Evolutionary conservation across 306 rosid genomes (phyloP).

Genomic region (Dalbergia cultrata): DNA sequence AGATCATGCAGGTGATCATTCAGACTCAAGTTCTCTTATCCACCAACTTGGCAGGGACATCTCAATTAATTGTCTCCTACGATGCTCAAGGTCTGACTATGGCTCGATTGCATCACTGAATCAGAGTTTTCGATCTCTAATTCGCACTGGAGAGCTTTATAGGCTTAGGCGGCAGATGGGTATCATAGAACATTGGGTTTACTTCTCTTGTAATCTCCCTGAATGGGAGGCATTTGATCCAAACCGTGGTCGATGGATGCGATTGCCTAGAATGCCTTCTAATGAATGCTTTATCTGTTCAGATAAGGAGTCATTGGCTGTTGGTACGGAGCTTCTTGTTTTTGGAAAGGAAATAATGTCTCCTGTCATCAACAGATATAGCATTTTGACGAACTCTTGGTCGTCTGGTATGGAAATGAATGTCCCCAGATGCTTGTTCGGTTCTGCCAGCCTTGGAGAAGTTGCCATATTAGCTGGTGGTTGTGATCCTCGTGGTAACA

Average conservation of each 20-base stretch:
- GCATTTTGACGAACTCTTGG: conserved; percentile 74
- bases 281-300: conserved; percentile 77
- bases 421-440: conserved; percentile 78
- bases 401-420: conserved; percentile 69
- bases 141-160: conserved; percentile 68
- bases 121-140: conserved; percentile 62
- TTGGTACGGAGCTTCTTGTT: conserved; percentile 86
- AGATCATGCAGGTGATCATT: conserved; percentile 48
- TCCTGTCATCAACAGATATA: conserved; percentile 71
- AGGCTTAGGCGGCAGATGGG: conserved; percentile 66
- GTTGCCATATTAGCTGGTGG: conserved; percentile 86
- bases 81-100: conserved; percentile 75
- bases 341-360: conserved; percentile 73
- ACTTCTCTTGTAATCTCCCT: conserved; percentile 75
- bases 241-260: conserved; percentile 61
- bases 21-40: conserved; percentile 62
- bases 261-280: conserved; percentile 69
- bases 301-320: conserved; percentile 81
- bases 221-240: conserved; percentile 91
- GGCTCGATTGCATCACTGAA: conserved; percentile 66
- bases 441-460: conserved; percentile 76
- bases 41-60: conserved; percentile 72
- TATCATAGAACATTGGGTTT: conserved; percentile 77
- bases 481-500: conserved; percentile 68
- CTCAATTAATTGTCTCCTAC: conserved; percentile 67